A percentile compares a stretch with the other conserved stretches of the same genome.
These are phyloP conservation scores for Glonium stellatum DNA, from an alignment of 495 filamentous ascomycete genomes.

Conservation along the genomic window DNA sequence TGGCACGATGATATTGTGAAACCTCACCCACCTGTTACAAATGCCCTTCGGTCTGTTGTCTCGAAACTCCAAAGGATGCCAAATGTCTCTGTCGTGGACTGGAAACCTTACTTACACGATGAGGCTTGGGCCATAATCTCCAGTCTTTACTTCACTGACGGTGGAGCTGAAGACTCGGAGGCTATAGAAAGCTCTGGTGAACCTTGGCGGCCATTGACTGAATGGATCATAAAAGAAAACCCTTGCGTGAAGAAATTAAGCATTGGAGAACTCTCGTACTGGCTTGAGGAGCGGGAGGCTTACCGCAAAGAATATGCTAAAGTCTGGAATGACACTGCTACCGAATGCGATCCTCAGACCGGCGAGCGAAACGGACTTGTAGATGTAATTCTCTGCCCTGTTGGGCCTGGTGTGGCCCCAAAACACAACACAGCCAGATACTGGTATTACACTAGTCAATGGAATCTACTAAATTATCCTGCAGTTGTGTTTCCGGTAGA, in stretches of 20 bases:
- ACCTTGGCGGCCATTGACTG: constrained; percentile 46
- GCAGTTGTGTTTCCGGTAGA: constrained; percentile 49
- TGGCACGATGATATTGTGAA: constrained; percentile 65
- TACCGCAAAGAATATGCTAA: constrained; percentile 55
- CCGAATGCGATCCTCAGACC: constrained; percentile 22
- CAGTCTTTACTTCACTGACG: constrained; percentile 51
- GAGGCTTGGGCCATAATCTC: constrained; percentile 45
- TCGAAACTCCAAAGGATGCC: constrained; percentile 43
- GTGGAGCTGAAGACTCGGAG: constrained; percentile 45
- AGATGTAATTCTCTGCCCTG: constrained; percentile 66
- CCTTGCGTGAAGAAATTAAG: constrained; percentile 37
- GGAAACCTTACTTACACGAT: constrained; percentile 50
- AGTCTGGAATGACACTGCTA: constrained; percentile 45
- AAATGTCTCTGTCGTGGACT: constrained; percentile 56
- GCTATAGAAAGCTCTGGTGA: constrained; percentile 50
- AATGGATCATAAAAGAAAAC: constrained; percentile 48
- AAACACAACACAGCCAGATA: constrained; percentile 54
- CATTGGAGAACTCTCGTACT: constrained; percentile 42
- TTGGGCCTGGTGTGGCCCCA: constrained; percentile 52
- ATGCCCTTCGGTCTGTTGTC: constrained; percentile 52
- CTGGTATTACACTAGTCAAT: constrained; percentile 66
- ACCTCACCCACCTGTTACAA: constrained; percentile 62
- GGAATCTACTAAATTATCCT: constrained; percentile 68
- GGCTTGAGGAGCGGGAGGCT: constrained; percentile 44
- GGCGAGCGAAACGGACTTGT: constrained; percentile 35